Conservation (phyloP, 2,329 filamentous ascomycete species). For the Fusarium torreyae region DNA sequence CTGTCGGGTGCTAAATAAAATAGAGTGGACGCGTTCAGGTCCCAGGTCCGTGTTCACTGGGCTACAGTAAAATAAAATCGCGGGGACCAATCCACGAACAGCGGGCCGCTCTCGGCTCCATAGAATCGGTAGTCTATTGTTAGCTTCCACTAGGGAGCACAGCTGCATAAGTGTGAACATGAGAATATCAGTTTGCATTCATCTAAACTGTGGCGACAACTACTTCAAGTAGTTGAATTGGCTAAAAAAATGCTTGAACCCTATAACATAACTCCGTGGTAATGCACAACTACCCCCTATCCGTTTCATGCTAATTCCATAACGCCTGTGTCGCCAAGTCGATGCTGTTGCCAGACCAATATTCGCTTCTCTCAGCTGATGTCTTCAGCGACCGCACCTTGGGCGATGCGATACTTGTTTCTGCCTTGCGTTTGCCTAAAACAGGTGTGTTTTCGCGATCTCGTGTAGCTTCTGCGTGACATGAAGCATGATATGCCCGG, state of each 20-base stretch:
- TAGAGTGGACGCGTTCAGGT: constrained; percentile 32
- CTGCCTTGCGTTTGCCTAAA: constrained; percentile 82
- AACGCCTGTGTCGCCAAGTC: constrained; percentile 39
- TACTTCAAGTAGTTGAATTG: constrained; percentile 6
- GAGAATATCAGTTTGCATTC: neutral
- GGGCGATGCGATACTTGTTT: constrained; percentile 65
- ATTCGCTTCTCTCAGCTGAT: constrained; percentile 45
- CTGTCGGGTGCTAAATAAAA: constrained; percentile 16
- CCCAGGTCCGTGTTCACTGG: constrained; percentile 14
- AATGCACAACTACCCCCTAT: constrained; percentile 35
- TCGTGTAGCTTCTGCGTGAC: constrained; percentile 85
- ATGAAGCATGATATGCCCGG: constrained; percentile 90
- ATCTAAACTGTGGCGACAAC: constrained; percentile 8
- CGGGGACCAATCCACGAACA: constrained; percentile 36
- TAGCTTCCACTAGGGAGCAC: neutral
- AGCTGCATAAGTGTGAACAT: neutral
- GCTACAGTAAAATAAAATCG: constrained; percentile 12
- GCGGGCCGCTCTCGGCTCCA: constrained; percentile 44
- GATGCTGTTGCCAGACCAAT: constrained; percentile 11
- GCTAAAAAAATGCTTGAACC: constrained; percentile 18
- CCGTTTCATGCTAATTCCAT: constrained; percentile 33
- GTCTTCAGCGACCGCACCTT: constrained; percentile 57
- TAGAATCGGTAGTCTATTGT: constrained; percentile 21
- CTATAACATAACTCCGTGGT: constrained; percentile 34
- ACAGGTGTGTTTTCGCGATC: constrained; percentile 70